Percentiles rank a stretch among this genome's conserved stretches.
phyloP scores from a whole-genome alignment of 2,329 filamentous ascomycete species.

The Pestalotiopsis sp. region DNA sequence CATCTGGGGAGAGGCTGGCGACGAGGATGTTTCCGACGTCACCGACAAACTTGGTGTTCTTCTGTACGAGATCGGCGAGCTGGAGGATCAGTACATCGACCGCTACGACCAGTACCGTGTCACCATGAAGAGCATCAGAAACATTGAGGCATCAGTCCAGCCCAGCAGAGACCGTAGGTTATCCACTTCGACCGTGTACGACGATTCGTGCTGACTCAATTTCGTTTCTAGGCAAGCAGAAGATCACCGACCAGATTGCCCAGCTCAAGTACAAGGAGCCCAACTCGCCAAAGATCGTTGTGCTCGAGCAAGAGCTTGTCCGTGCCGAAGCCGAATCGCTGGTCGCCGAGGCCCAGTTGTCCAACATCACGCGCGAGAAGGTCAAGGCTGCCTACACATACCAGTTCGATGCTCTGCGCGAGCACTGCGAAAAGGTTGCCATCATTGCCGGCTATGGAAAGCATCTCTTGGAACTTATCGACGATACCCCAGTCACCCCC shows the following conservation, averaged over 20 bases:
- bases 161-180: slow-evolving; percentile 93
- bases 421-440: slow-evolving; percentile 97
- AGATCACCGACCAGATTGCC: slow-evolving; percentile 98
- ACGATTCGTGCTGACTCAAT: slow-evolving; percentile 21
- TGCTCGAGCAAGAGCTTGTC: slow-evolving; percentile 97
- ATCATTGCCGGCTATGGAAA: slow-evolving; percentile 98
- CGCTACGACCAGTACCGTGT: slow-evolving; percentile 99
- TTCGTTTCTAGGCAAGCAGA: slow-evolving; percentile 78
- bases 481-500: slow-evolving; percentile 95
- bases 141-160: slow-evolving; percentile 98
- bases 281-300: slow-evolving; percentile 95
- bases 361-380: slow-evolving; percentile 99
- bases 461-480: slow-evolving; percentile 94
- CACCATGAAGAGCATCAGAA: slow-evolving; percentile 98
- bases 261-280: slow-evolving; percentile 99
- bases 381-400: slow-evolving; percentile 98
- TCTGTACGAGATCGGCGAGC: slow-evolving; percentile 97
- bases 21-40: slow-evolving; percentile 97
- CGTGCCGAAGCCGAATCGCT: slow-evolving; percentile 98
- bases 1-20: slow-evolving; percentile 92
- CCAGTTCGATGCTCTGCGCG: slow-evolving; percentile 95
- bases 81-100: slow-evolving; percentile 98
- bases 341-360: slow-evolving; percentile 95
- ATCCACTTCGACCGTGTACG: neutral
- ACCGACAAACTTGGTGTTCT: slow-evolving; percentile 98